Evolutionary conservation across 2,329 filamentous ascomycete genomes (phyloP), one percentile per base, ranked within the genome.

Genomic region (Tolypocladium amazonense): DNA sequence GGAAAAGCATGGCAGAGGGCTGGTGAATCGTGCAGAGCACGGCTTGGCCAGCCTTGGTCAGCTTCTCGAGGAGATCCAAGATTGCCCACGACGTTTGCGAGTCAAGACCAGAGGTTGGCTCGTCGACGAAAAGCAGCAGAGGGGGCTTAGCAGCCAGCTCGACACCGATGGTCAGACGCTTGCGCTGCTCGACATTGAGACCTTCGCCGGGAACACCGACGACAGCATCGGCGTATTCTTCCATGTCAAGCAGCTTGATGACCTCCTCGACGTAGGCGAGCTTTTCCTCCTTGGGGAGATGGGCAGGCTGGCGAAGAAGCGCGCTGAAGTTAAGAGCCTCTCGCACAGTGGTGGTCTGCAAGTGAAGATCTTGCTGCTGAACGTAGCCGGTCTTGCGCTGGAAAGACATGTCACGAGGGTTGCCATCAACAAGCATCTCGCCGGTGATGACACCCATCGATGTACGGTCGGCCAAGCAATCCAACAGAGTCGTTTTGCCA

Each of bases 21-120:
- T 97, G 93, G 72, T 97, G 93, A 62, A 97, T 97, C 0, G 93
- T 97, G 77, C 92, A 96, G n/a, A 97, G 85, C 73, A 97, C 90
- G 57, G 93, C 92, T 71, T 95, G 91, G 20, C 93, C 92, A 63
- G 86, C 88, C 72, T 93, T 89, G 67, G 91, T 91, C 39, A 97
- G 81, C 75, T 95, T 96, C 74, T 95, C 88, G 47, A 97, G 82
- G 14, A 97, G 82, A 71, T 91, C 88, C 54, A 92, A 81, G 70
- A 97, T 96, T 64, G 90, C 89, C 90, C 91, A 97, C 0, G 92
- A 93, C 1, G 92, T 96, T 73, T 96, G 92, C 69, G 86, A 90
- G 74, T 97, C 93, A 25, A 97, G 85, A 78, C 93, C 93, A 35
- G 92, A 96, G 4, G 92, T 97, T 18, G 93, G 93, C 74, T 97